Percentiles rank a stretch among this genome's conserved stretches.
Conservation (phyloP, 163 green algal genomes). For the Chloromonas sp. region DNA sequence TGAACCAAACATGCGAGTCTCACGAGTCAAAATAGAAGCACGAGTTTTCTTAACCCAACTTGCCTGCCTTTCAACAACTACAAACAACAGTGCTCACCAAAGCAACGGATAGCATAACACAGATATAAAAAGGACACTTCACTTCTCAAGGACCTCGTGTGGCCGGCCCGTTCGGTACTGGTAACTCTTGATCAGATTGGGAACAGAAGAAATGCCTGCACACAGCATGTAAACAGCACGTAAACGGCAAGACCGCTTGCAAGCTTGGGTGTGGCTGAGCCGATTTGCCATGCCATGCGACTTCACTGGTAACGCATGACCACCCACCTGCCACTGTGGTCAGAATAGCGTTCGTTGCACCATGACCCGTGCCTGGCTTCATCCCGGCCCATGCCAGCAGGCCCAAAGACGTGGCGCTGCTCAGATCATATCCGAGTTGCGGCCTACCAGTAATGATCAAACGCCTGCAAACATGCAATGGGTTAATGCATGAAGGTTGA, state of each 20-base stretch:
- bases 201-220: constrained; percentile 25
- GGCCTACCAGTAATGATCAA: constrained; percentile 26
- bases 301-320: no score
- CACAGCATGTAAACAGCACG: neutral
- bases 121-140: no score
- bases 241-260: no score
- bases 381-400: constrained; percentile 10
- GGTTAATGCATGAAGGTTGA: neutral
- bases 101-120: no score
- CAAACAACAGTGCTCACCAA: no score
- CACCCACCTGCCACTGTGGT: neutral
- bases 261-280: no score
- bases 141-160: neutral
- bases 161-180: neutral
- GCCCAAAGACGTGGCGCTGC: constrained; percentile 23
- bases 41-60: no score
- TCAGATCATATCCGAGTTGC: constrained; percentile 27
- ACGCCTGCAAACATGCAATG: constrained; percentile 9
- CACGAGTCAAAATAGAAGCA: no score
- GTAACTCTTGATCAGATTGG: constrained; percentile 50
- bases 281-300: no score
- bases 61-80: no score
- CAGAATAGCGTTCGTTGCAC: neutral
- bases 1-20: no score
- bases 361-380: neutral